Conservation (phyloP, 768 basidiomycete genomes). For the Phaffia tasmanica region DNA sequence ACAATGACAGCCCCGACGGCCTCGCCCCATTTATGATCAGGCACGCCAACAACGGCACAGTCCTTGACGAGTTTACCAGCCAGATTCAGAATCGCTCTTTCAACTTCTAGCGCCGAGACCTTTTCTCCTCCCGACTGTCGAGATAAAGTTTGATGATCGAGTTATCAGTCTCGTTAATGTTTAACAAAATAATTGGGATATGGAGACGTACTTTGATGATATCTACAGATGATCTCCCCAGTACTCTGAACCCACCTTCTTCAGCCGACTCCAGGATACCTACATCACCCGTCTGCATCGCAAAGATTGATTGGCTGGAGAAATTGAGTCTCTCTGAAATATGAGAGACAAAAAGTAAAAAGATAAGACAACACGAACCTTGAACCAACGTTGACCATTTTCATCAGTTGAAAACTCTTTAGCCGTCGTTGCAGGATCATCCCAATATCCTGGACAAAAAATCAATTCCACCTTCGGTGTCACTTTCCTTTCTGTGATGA, state of each 20-base stretch:
- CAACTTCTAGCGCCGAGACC: slow-evolving; percentile 33
- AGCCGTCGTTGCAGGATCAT: slow-evolving; percentile 28
- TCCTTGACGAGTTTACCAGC: slow-evolving; percentile 29
- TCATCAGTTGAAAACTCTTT: slow-evolving; percentile 31
- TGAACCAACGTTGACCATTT: slow-evolving; percentile 30
- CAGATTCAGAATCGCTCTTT: slow-evolving; percentile 32
- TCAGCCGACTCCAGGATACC: slow-evolving; percentile 29
- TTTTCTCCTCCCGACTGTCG: slow-evolving; percentile 35
- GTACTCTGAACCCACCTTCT: slow-evolving; percentile 28
- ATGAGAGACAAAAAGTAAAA: too few relatives aligned
- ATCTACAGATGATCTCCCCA: slow-evolving; percentile 29
- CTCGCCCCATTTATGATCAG: slow-evolving; percentile 34
- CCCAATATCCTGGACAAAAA: slow-evolving; percentile 28
- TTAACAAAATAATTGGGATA: too few relatives aligned
- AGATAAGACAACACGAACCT: slow-evolving; percentile 14
- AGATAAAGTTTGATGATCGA: too few relatives aligned
- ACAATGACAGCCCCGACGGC: slow-evolving; percentile 29
- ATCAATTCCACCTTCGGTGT: neutral
- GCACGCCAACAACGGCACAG: slow-evolving; percentile 32
- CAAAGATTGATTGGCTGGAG: neutral
- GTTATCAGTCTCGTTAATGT: neutral
- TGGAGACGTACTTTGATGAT: slow-evolving; percentile 19
- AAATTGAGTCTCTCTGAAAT: too few relatives aligned
- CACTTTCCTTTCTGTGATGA: neutral
- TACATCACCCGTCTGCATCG: slow-evolving; percentile 32